Conservation (phyloP, 768 basidiomycete genomes). For the Mrakia blollopis region DNA sequence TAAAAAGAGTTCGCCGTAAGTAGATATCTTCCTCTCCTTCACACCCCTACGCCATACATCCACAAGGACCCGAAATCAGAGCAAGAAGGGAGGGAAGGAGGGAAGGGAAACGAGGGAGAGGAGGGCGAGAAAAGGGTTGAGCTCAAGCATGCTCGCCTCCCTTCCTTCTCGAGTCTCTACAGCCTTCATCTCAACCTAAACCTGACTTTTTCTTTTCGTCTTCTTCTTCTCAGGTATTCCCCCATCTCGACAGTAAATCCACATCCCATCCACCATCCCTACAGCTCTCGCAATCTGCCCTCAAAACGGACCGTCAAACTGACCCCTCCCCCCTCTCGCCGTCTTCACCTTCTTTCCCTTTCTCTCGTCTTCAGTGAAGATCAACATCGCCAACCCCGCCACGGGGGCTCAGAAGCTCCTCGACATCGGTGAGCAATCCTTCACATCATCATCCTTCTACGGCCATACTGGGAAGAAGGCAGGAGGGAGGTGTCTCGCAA, state of each 20-base stretch:
- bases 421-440: slow-evolving; percentile 56
- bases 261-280: neutral
- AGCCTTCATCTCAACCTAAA: neutral
- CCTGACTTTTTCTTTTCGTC: slow-evolving; percentile 11
- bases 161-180: neutral
- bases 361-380: slow-evolving; percentile 58
- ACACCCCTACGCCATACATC: too few relatives aligned
- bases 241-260: neutral
- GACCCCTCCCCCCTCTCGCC: slow-evolving; percentile 5
- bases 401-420: slow-evolving; percentile 95
- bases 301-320: neutral
- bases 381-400: slow-evolving; percentile 83
- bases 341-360: neutral
- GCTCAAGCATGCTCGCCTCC: neutral
- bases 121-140: neutral
- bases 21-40: too few relatives aligned
- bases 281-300: neutral
- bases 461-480: neutral
- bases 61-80: too few relatives aligned
- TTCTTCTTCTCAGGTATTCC: neutral
- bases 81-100: too few relatives aligned
- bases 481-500: neutral
- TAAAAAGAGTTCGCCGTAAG: too few relatives aligned
- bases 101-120: too few relatives aligned
- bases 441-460: neutral